phyloP scores from a whole-genome alignment of 129 eudicot genomes.

The Logfia minima region DNA sequence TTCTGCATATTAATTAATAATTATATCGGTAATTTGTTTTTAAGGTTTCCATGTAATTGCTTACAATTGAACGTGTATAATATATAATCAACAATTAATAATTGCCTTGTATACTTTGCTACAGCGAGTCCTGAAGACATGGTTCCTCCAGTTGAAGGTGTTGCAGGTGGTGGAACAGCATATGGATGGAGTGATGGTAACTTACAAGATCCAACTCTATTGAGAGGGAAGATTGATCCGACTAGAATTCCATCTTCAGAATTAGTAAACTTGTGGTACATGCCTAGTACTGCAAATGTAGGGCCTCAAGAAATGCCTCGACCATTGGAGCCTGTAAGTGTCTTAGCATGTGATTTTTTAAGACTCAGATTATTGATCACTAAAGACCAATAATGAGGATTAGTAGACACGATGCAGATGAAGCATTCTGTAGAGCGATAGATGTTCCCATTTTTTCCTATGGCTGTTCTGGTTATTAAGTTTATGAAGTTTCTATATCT shows the following conservation, averaged over 20 bases:
- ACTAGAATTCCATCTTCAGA: constrained; percentile 73
- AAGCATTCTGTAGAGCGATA: background rate
- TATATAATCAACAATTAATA: background rate
- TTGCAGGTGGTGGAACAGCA: constrained; percentile 98
- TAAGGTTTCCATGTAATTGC: constrained; percentile 10
- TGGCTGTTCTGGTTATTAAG: background rate
- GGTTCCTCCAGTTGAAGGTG: constrained; percentile 97
- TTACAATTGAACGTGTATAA: background rate
- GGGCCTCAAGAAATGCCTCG: constrained; percentile 95
- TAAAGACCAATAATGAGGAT: constrained; percentile 18
- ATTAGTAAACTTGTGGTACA: constrained; percentile 83
- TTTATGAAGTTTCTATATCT: background rate
- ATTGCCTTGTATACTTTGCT: constrained; percentile 12
- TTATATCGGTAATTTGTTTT: constrained; percentile 3
- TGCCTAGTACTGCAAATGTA: constrained; percentile 95
- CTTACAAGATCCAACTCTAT: constrained; percentile 45
- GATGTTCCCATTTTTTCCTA: background rate
- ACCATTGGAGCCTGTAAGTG: constrained; percentile 71
- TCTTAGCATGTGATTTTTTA: constrained; percentile 10
- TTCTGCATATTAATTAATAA: background rate
- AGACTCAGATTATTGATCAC: constrained; percentile 6
- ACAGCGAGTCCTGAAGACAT: constrained; percentile 65
- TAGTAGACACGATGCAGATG: constrained; percentile 8
- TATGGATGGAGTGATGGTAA: constrained; percentile 87
- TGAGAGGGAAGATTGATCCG: constrained; percentile 76